These are phyloP conservation scores for Kalanchoe fedtschenkoi DNA, from an alignment of 164 flowering plant species.

Conservation along the genomic window DNA sequence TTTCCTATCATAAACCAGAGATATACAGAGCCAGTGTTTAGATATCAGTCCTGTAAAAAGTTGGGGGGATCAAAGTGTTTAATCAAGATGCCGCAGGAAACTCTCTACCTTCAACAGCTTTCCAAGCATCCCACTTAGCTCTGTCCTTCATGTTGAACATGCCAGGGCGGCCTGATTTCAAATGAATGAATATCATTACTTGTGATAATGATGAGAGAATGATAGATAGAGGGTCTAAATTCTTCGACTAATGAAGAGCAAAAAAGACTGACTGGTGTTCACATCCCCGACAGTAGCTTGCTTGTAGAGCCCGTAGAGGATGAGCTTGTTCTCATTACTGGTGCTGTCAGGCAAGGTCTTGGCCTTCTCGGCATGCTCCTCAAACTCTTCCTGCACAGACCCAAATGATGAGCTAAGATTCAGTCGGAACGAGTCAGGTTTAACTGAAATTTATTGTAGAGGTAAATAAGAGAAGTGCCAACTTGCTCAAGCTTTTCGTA, in stretches of 20 bases:
- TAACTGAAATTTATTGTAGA: too few relatives aligned
- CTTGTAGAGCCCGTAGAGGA: slow-evolving; percentile 44
- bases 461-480: not conserved
- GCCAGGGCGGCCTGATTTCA: slow-evolving; percentile 32
- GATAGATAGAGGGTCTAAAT: too few relatives aligned
- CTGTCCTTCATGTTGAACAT: slow-evolving; percentile 31
- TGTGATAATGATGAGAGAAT: not conserved
- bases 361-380: slow-evolving; percentile 40
- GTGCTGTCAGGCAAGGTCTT: slow-evolving; percentile 34
- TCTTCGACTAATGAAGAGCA: not conserved
- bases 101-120: slow-evolving; percentile 32
- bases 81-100: not conserved
- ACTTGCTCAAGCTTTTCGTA: not conserved
- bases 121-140: slow-evolving; percentile 55
- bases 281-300: slow-evolving; percentile 41
- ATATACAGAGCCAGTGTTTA: not conserved
- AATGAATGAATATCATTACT: not conserved
- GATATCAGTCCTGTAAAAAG: not conserved
- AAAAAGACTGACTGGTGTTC: slow-evolving; percentile 26
- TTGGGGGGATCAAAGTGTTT: not conserved
- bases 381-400: slow-evolving; percentile 37
- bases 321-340: slow-evolving; percentile 28
- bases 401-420: not conserved
- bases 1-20: slow-evolving; percentile 20
- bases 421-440: too few relatives aligned